Evolutionary conservation across 1,284 basidiomycete genomes (phyloP).

Genomic region (Rhodotorula glutinis): DNA sequence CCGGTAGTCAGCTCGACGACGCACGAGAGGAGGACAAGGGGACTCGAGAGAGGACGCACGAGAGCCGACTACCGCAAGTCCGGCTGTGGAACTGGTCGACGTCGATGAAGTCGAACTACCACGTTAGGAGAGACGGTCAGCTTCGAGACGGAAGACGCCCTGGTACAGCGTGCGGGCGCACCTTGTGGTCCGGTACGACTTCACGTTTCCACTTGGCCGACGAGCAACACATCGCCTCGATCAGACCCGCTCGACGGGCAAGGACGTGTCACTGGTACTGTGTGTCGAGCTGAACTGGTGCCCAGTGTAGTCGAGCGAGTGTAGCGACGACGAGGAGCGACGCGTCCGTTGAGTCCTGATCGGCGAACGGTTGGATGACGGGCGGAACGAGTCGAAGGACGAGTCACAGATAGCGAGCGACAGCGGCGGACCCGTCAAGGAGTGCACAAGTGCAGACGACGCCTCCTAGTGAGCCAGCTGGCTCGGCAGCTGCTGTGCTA

Average conservation of each 20-base stretch:
- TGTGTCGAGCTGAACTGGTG: too few species aligned
- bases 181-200: slow-evolving; percentile 96
- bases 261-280: too few species aligned
- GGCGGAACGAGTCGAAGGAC: too few species aligned
- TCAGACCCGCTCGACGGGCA: neutral
- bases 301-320: too few species aligned
- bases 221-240: slow-evolving; percentile 61
- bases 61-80: slow-evolving; percentile 77
- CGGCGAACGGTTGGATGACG: too few species aligned
- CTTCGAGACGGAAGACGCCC: too few species aligned
- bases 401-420: too few species aligned
- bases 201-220: slow-evolving; percentile 82
- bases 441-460: too few species aligned
- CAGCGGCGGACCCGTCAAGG: too few species aligned
- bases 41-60: slow-evolving; percentile 58
- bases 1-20: neutral
- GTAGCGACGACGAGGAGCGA: neutral
- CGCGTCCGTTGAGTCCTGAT: neutral
- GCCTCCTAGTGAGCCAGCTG: too few species aligned
- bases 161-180: slow-evolving; percentile 46
- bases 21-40: neutral
- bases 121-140: neutral
- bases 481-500: too few species aligned
- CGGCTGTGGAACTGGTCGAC: slow-evolving; percentile 86
- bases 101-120: slow-evolving; percentile 96